A percentile compares a stretch with the other conserved stretches of the same genome.
Conservation (phyloP, 805 yeast genomes). For the Saturnispora galanensis region DNA sequence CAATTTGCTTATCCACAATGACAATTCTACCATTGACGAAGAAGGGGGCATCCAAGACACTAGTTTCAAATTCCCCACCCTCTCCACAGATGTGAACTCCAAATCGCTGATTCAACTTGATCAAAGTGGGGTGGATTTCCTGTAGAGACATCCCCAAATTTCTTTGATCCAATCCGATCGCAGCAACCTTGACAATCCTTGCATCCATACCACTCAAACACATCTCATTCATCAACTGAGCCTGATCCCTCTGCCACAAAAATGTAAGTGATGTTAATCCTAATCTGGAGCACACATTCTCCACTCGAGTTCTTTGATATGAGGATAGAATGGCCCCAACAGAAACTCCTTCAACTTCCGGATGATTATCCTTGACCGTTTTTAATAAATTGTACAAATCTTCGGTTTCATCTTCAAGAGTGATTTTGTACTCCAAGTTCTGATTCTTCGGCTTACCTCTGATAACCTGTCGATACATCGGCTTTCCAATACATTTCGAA, state of each 20-base stretch:
- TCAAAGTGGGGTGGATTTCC: slow-evolving; percentile 50
- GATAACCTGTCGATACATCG: slow-evolving; percentile 64
- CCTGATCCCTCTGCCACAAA: slow-evolving; percentile 86
- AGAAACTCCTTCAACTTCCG: slow-evolving; percentile 76
- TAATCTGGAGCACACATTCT: slow-evolving; percentile 71
- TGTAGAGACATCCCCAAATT: slow-evolving; percentile 64
- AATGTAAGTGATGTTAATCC: slow-evolving; percentile 63
- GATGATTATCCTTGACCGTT: slow-evolving; percentile 41
- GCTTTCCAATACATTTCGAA: slow-evolving; percentile 63
- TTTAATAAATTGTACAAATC: slow-evolving; percentile 53
- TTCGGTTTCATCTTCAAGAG: slow-evolving; percentile 78
- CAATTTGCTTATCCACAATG: slow-evolving; percentile 31
- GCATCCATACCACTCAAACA: slow-evolving; percentile 62
- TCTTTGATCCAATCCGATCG: slow-evolving; percentile 59
- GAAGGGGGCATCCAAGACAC: slow-evolving; percentile 85
- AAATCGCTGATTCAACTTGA: slow-evolving; percentile 47
- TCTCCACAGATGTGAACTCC: slow-evolving; percentile 96
- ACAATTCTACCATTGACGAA: slow-evolving; percentile 46
- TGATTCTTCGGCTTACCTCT: slow-evolving; percentile 54
- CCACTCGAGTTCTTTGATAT: slow-evolving; percentile 93
- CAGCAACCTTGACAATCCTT: slow-evolving; percentile 84
- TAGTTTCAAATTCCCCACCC: slow-evolving; percentile 96
- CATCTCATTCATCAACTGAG: slow-evolving; percentile 75
- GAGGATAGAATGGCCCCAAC: slow-evolving; percentile 94
- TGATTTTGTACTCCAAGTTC: slow-evolving; percentile 56